phyloP scores from a whole-genome alignment of 2,329 filamentous ascomycete genomes.

The Colletotrichum salicis region DNA sequence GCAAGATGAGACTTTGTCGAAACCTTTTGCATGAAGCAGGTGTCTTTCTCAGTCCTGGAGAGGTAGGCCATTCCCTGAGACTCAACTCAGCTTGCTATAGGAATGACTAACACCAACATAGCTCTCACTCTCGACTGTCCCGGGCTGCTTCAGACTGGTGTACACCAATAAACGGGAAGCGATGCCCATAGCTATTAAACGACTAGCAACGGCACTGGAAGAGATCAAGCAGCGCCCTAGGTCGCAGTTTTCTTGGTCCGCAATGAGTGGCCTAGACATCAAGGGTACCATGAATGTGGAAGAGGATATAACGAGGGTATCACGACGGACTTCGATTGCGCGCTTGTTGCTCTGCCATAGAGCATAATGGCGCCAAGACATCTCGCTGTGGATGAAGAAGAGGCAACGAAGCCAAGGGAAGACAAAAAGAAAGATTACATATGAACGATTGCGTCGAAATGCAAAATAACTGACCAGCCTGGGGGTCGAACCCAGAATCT shows the following conservation, averaged over 20 bases:
- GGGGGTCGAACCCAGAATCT: constrained; percentile 37
- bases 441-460: no score
- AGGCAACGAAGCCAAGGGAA: not conserved
- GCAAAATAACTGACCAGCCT: constrained; percentile 30
- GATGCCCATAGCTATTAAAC: not conserved
- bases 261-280: not conserved
- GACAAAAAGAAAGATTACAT: not conserved
- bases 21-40: not conserved
- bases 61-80: not conserved
- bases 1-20: constrained; percentile 1
- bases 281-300: not conserved
- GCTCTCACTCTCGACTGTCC: not conserved
- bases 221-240: not conserved
- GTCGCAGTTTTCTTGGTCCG: no score
- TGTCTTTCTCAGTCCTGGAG: constrained; percentile 14
- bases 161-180: not conserved
- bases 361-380: no score
- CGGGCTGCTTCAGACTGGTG: constrained; percentile 13
- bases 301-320: no score
- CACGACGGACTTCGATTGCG: not conserved
- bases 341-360: not conserved
- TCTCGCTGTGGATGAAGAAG: fast-evolving
- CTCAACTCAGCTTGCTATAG: no score
- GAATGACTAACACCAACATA: not conserved
- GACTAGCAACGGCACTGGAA: not conserved